Evolutionary conservation across 768 basidiomycete species (phyloP).

Genomic region (Boletales sp.): DNA sequence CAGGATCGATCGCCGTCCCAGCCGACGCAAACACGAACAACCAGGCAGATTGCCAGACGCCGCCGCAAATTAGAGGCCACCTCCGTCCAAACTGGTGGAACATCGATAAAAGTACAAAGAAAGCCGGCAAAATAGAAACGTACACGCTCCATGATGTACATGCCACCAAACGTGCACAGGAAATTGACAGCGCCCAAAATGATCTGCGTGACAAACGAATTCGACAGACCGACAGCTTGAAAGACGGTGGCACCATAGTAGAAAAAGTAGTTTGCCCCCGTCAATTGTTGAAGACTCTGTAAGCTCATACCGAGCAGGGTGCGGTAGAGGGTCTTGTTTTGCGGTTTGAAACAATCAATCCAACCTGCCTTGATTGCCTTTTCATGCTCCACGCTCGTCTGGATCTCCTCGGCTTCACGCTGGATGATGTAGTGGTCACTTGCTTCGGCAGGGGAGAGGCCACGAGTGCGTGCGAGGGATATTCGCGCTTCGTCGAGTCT

Average conservation of each 20-base stretch:
- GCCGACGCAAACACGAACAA: constrained; percentile 72
- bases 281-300: constrained; percentile 71
- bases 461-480: constrained; percentile 48
- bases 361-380: constrained; percentile 46
- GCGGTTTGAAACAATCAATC: constrained; percentile 61
- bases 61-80: constrained; percentile 61
- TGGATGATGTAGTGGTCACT: constrained; percentile 39
- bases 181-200: constrained; percentile 76
- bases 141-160: constrained; percentile 69
- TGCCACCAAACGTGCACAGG: constrained; percentile 64
- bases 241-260: constrained; percentile 68
- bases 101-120: background rate
- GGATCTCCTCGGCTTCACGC: constrained; percentile 55
- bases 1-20: constrained; percentile 59
- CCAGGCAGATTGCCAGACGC: constrained; percentile 68
- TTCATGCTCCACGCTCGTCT: constrained; percentile 48
- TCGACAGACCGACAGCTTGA: constrained; percentile 58
- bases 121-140: constrained; percentile 12
- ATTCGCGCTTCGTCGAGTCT: constrained; percentile 45
- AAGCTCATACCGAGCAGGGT: constrained; percentile 62
- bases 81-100: constrained; percentile 57
- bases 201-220: constrained; percentile 70
- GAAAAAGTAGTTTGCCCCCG: constrained; percentile 68
- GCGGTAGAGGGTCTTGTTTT: constrained; percentile 59
- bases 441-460: constrained; percentile 40